phyloP scores from a whole-genome alignment of 1,284 basidiomycete genomes.

The Ganoderma multipileum region DNA sequence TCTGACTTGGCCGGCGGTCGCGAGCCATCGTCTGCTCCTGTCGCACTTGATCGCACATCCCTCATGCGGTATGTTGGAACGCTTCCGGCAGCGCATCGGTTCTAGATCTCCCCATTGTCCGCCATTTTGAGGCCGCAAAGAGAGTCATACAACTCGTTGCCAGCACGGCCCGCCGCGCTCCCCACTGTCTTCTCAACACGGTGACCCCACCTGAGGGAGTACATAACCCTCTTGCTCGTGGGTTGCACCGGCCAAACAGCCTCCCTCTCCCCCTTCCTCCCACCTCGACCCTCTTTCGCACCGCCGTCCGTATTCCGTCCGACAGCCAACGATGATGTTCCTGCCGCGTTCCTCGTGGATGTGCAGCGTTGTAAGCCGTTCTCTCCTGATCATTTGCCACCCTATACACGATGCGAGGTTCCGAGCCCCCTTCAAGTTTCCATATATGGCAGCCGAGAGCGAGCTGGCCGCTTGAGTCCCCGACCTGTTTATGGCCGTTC shows the following conservation, averaged over 20 bases:
- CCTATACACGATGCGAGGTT: slow-evolving; percentile 27
- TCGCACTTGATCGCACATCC: slow-evolving; percentile 21
- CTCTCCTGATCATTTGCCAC: slow-evolving; percentile 23
- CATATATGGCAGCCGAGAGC: slow-evolving; percentile 39
- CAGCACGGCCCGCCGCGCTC: slow-evolving; percentile 23
- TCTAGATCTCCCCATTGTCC: slow-evolving; percentile 32
- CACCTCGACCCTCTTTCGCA: slow-evolving; percentile 2
- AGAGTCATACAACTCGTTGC: slow-evolving; percentile 30
- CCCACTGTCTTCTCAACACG: slow-evolving; percentile 21
- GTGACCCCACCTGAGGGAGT: slow-evolving; percentile 21
- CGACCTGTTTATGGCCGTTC: slow-evolving; percentile 38
- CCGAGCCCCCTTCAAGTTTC: slow-evolving; percentile 40
- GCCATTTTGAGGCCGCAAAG: slow-evolving; percentile 26
- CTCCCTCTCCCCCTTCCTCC: slow-evolving; percentile 16
- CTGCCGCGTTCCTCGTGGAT: slow-evolving; percentile 29
- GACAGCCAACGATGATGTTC: slow-evolving; percentile 24
- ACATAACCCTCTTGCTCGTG: slow-evolving; percentile 29
- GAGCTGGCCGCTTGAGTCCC: slow-evolving; percentile 25
- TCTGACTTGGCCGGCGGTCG: slow-evolving; percentile 17
- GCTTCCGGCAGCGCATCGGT: slow-evolving; percentile 27
- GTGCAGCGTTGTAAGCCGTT: slow-evolving; percentile 28
- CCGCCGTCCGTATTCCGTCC: slow-evolving; percentile 25
- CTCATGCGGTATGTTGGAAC: slow-evolving; percentile 29
- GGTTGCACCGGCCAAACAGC: slow-evolving; percentile 17
- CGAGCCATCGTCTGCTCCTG: slow-evolving; percentile 6